phyloP scores from a whole-genome alignment of 1,284 basidiomycete genomes.

The Ceratobasidium sp. region DNA sequence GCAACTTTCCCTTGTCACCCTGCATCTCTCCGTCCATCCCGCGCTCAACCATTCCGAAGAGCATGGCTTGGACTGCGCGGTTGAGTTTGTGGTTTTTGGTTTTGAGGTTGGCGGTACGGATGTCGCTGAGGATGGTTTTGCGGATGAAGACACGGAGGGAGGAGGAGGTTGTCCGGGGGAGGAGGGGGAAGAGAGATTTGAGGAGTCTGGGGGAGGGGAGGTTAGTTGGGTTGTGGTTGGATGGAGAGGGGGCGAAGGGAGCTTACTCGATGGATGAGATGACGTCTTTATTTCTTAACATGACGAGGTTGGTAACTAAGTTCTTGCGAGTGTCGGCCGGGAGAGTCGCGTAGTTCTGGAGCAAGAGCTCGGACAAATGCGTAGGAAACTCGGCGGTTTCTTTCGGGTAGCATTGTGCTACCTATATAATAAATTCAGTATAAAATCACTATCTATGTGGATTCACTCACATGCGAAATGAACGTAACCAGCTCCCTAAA shows the following conservation, averaged over 20 bases:
- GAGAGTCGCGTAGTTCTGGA: conserved; percentile 80
- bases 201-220: conserved; percentile 73
- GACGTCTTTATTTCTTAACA: conserved; percentile 93
- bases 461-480: conserved; percentile 75
- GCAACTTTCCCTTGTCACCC: conserved; percentile 83
- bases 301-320: conserved; percentile 90
- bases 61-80: conserved; percentile 93
- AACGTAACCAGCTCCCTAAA: conserved; percentile 91
- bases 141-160: conserved; percentile 88
- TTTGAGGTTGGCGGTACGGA: conserved; percentile 90
- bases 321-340: conserved; percentile 84
- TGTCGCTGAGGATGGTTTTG: conserved; percentile 96
- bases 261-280: conserved; percentile 92
- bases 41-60: conserved; percentile 96
- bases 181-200: conserved; percentile 91
- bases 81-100: conserved; percentile 97
- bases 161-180: conserved; percentile 90
- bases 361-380: conserved; percentile 80
- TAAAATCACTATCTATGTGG: conserved; percentile 20
- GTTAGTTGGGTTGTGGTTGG: conserved; percentile 34
- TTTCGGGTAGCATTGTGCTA: conserved; percentile 90
- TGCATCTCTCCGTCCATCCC: conserved; percentile 85
- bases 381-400: conserved; percentile 86
- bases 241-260: conserved; percentile 34
- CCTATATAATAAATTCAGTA: conserved; percentile 61